Evolutionary conservation across 139 green algal genomes (phyloP).

Genomic region (Tetraselmis striata): DNA sequence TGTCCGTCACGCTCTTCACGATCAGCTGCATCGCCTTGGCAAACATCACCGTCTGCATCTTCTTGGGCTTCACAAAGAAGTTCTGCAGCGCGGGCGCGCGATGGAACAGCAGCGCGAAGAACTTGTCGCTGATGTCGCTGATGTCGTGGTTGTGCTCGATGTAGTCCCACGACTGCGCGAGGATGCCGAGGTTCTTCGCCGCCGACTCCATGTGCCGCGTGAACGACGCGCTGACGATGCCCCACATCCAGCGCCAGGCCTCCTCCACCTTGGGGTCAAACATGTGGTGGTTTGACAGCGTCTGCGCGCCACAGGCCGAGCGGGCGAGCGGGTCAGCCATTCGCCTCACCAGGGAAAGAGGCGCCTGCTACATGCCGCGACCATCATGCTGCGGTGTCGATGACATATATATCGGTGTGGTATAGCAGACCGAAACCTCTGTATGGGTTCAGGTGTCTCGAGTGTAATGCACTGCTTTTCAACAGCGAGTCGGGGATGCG

Average conservation of each 20-base stretch:
- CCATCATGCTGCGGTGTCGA: neutral
- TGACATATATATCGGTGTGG: neutral
- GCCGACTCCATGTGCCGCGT: neutral
- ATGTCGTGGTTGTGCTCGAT: neutral
- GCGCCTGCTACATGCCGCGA: too few species aligned
- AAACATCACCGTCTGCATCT: neutral
- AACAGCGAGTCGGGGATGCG: neutral
- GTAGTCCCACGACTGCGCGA: neutral
- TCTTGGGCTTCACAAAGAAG: neutral
- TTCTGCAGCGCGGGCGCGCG: neutral
- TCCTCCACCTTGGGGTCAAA: neutral
- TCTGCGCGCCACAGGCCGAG: neutral
- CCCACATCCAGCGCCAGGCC: neutral
- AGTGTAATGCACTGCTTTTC: neutral
- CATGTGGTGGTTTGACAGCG: neutral
- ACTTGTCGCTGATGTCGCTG: neutral
- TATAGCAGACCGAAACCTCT: neutral
- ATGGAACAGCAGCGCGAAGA: neutral
- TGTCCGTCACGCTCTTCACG: neutral
- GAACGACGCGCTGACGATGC: neutral
- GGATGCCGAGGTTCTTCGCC: neutral
- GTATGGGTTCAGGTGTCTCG: too few species aligned
- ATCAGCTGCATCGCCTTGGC: neutral
- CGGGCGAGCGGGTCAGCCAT: too few species aligned
- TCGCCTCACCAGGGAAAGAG: too few species aligned